Base-by-base conservation (phyloP, 1,284 basidiomycete species). In the Takashimella tepidaria region DNA sequence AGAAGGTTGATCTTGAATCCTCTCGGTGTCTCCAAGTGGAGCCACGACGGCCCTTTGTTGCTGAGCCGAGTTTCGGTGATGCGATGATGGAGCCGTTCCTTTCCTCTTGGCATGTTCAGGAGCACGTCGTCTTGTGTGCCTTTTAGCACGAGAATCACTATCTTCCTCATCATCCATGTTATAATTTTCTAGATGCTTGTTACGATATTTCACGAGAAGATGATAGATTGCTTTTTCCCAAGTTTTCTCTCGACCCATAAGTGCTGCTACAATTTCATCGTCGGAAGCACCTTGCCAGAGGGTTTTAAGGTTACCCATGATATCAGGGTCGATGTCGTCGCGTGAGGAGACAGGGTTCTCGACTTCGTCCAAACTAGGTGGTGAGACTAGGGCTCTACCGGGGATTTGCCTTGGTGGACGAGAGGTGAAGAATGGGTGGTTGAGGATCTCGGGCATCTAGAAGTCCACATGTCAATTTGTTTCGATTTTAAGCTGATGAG, bases 211-310 rank as follows among this genome's bases (percentile, higher is more conserved):
- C 53, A 85, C 78, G 11, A 97, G 79, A 11, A 95, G 78, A 67
- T 89, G 86, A 74, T 96, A 97, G 48, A 95, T 87, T 0, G 88
- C 88, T 74, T 96, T 96, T 73, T 95, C 89, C 89, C 89, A 92
- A 21, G 87, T 92, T 56, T 84, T 83, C 73, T 79, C 77, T 54
- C 68, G 64, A 56, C 74, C 77, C 59, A 81, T 78, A 47, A 97
- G 78, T 49, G 82, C 85, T 46, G 81, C 78, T 51, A 85, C 79
- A 49, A 97, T 84, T 24, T 86, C 83, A 4, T 82, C 79, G 55
- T 92, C 87, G 1, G 83, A 75, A 3, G 82, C 82, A 5, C 82
- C 86, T 55, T 87, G 84, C 92, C 93, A 98, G 23, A 99, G 80
- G 5, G 91, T 92, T 65, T 84, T 85, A 46, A 98, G 77, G 76